These are phyloP conservation scores for Neofusicoccum laricinum DNA, from an alignment of 2,329 filamentous ascomycete genomes.

Conservation along the genomic window DNA sequence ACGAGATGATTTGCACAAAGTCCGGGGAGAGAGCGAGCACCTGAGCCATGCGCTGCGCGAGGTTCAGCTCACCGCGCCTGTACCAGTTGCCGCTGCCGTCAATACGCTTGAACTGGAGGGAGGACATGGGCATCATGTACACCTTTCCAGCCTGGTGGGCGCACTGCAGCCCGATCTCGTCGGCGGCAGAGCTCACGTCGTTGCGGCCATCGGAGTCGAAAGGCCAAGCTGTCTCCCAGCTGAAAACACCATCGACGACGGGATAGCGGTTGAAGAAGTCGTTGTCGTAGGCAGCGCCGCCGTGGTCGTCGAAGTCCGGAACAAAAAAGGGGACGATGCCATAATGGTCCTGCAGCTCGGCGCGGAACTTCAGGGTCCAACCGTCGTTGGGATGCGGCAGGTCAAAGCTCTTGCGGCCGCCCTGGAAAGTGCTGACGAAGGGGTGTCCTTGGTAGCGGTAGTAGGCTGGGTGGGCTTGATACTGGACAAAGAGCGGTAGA, in stretches of 20 bases:
- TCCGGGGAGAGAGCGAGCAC: conserved; percentile 35
- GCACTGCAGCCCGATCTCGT: conserved; percentile 28
- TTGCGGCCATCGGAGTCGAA: conserved; percentile 20
- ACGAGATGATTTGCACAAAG: conserved; percentile 40
- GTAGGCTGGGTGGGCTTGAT: conserved; percentile 26
- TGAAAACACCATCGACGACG: conserved; percentile 35
- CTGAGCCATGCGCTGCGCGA: conserved; percentile 29
- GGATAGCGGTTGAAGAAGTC: conserved; percentile 23
- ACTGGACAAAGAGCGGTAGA: conserved; percentile 25
- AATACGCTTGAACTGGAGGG: conserved; percentile 41
- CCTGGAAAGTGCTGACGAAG: conserved; percentile 34
- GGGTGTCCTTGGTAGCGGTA: conserved; percentile 28
- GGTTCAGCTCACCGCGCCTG: conserved; percentile 37
- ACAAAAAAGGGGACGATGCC: conserved; percentile 31
- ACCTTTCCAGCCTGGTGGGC: conserved; percentile 31
- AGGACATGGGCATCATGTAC: conserved; percentile 39
- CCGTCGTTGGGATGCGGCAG: conserved; percentile 11
- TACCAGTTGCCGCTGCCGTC: conserved; percentile 33
- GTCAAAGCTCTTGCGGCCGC: conserved; percentile 22
- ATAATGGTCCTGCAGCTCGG: conserved; percentile 22
- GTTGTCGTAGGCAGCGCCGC: conserved; percentile 18
- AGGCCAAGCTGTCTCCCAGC: conserved; percentile 39
- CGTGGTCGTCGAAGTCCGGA: conserved; percentile 28
- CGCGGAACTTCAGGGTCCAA: conserved; percentile 9
- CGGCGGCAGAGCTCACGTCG: conserved; percentile 24